These are phyloP conservation scores for Skeletonema menzelii DNA, from an alignment of 108 stramenopile genomes.

Conservation along the genomic window DNA sequence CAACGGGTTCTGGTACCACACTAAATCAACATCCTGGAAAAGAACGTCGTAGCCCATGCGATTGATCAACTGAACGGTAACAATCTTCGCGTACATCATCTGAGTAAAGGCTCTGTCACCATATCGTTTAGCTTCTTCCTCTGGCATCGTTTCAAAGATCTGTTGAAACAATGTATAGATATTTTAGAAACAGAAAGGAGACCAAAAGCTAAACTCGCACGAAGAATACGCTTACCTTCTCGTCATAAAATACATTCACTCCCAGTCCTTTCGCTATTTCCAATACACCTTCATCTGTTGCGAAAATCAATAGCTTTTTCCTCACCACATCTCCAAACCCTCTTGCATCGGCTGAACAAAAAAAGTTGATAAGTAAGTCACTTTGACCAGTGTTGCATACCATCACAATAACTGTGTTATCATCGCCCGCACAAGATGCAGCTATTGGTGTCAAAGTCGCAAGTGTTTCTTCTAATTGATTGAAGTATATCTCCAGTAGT, in stretches of 20 bases:
- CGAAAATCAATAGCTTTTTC: conserved; percentile 50
- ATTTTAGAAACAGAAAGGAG: neutral
- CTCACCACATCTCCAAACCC: conserved; percentile 45
- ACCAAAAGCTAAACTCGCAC: neutral
- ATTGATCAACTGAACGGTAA: conserved; percentile 57
- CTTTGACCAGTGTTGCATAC: conserved; percentile 52
- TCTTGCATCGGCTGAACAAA: conserved; percentile 45
- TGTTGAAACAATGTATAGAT: neutral
- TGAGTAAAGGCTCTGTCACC: conserved; percentile 53
- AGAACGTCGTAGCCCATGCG: conserved; percentile 56
- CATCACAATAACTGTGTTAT: conserved; percentile 56
- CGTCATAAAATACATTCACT: conserved; percentile 48
- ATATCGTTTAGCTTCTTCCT: conserved; percentile 50
- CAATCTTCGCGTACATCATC: conserved; percentile 75
- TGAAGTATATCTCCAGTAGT: conserved; percentile 56
- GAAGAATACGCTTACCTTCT: conserved; percentile 20
- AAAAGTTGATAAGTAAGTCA: conserved; percentile 53
- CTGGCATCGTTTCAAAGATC: conserved; percentile 40
- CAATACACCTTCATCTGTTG: conserved; percentile 50
- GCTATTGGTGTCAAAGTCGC: conserved; percentile 56
- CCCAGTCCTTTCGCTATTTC: conserved; percentile 50
- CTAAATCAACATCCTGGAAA: conserved; percentile 79
- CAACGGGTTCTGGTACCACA: conserved; percentile 69
- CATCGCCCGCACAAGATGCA: conserved; percentile 47
- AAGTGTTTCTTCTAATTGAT: conserved; percentile 47